Evolutionary conservation across 805 yeast species (phyloP).

Genomic region (Monosporozyma unispora): DNA sequence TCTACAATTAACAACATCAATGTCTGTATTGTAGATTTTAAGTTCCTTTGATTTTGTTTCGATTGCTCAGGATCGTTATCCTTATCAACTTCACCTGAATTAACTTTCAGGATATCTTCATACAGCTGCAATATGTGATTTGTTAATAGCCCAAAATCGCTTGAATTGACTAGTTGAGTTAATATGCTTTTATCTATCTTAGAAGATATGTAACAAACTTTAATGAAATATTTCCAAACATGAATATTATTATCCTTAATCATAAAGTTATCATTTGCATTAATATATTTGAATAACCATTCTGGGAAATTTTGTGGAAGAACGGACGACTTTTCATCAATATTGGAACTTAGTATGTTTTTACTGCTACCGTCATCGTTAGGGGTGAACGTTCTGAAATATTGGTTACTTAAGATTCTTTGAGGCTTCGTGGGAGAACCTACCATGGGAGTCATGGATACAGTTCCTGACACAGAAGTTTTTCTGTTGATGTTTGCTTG

Average conservation of each 20-base stretch:
- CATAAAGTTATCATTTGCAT: conserved; percentile 8
- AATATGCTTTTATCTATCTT: conserved; percentile 14
- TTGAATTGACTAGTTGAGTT: conserved; percentile 9
- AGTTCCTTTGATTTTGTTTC: conserved; percentile 1
- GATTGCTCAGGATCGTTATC: not conserved
- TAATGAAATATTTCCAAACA: conserved; percentile 27
- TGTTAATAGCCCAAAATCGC: conserved; percentile 9
- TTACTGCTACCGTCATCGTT: not conserved
- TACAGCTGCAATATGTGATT: conserved; percentile 5
- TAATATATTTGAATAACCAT: not conserved
- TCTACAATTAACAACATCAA: conserved; percentile 2
- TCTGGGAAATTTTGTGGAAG: conserved; percentile 1
- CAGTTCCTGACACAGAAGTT: conserved; percentile 3
- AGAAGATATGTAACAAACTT: conserved; percentile 18
- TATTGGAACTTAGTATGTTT: not conserved
- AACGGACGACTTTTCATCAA: not conserved
- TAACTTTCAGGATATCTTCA: not conserved
- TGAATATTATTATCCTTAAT: conserved; percentile 11
- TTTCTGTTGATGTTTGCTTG: not conserved
- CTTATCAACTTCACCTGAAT: not conserved
- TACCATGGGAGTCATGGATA: conserved; percentile 7
- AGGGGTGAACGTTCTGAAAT: not conserved
- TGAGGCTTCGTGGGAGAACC: conserved; percentile 4
- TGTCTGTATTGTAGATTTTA: conserved; percentile 4
- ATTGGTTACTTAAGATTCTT: conserved; percentile 1